A percentile compares a stretch with the other conserved stretches of the same genome.
Evolutionary conservation across 2,329 filamentous ascomycete genomes (phyloP).

Genomic region (Blastomyces percursus): DNA sequence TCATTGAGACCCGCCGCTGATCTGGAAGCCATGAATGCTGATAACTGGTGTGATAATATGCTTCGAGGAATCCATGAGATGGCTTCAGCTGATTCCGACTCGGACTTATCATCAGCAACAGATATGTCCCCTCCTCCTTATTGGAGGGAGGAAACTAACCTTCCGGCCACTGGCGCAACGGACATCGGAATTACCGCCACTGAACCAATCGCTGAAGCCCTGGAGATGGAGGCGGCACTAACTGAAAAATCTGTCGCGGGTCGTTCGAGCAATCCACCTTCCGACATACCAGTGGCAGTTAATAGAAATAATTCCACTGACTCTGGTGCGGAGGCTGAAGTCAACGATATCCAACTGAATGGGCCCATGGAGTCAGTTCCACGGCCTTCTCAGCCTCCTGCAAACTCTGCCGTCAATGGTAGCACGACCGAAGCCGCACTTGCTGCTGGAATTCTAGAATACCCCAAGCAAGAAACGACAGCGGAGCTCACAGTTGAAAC

Average conservation of each 20-base stretch:
- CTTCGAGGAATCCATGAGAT: neutral
- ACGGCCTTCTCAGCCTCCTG: neutral
- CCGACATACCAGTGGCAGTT: too few species aligned
- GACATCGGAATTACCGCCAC: neutral
- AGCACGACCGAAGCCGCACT: neutral
- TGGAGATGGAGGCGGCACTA: neutral
- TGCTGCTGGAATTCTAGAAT: neutral
- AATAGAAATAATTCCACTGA: neutral
- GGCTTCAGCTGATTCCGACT: neutral
- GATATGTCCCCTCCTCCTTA: neutral
- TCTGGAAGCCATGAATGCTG: neutral
- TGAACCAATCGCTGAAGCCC: neutral
- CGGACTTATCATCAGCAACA: neutral
- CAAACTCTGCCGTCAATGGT: neutral
- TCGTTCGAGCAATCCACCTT: too few species aligned
- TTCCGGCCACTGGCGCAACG: neutral
- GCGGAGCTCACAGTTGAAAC: neutral
- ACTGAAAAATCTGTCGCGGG: too few species aligned
- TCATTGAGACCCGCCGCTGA: neutral
- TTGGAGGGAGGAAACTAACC: neutral
- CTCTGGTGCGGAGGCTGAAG: neutral
- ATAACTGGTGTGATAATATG: neutral
- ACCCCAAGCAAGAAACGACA: neutral
- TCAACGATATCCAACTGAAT: neutral
- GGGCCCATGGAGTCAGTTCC: neutral